Percentiles rank a stretch among this genome's conserved stretches.
These are phyloP conservation scores for Euphorbia corollata DNA, from an alignment of 441 rosid species.

Conservation along the genomic window DNA sequence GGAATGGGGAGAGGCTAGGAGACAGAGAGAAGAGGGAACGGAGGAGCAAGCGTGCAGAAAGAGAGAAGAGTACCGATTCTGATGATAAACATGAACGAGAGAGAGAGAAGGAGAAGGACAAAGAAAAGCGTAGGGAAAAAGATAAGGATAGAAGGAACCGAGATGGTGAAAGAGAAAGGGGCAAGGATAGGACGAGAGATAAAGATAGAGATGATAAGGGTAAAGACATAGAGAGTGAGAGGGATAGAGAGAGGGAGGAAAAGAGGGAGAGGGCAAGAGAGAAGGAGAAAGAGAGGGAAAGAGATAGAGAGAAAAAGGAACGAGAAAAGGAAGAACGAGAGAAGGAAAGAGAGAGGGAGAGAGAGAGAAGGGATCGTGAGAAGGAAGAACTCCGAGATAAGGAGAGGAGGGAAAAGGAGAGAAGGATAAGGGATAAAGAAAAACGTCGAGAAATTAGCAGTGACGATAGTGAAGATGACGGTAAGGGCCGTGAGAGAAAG, in stretches of 20 bases:
- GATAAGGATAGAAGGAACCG: conserved; percentile 20
- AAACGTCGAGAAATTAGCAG: conserved; percentile 35
- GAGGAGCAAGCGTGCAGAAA: conserved; percentile 31
- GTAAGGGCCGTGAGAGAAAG: conserved; percentile 36
- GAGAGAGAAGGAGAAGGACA: conserved; percentile 25
- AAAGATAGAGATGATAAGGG: conserved; percentile 28
- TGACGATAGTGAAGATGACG: conserved; percentile 33
- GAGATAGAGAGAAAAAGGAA: conserved; percentile 37
- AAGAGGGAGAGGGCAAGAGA: conserved; percentile 34
- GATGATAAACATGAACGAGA: conserved; percentile 43
- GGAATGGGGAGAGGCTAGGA: conserved; percentile 27
- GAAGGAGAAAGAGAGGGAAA: conserved; percentile 30
- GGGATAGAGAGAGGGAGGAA: conserved; percentile 26
- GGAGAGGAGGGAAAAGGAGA: conserved; percentile 17
- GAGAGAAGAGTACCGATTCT: conserved; percentile 34
- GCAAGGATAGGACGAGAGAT: conserved; percentile 36
- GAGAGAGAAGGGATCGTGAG: conserved; percentile 30
- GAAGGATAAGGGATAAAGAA: conserved; percentile 26
- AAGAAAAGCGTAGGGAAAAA: conserved; percentile 17
- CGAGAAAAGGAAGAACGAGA: conserved; percentile 26
- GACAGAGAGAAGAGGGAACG: conserved; percentile 36
- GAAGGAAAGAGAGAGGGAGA: conserved; percentile 37
- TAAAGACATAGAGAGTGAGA: conserved; percentile 22
- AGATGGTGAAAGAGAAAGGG: conserved; percentile 15
- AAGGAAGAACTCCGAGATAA: conserved; percentile 17